phyloP scores from a whole-genome alignment of 805 yeast species.

The Saturnispora dispora region DNA sequence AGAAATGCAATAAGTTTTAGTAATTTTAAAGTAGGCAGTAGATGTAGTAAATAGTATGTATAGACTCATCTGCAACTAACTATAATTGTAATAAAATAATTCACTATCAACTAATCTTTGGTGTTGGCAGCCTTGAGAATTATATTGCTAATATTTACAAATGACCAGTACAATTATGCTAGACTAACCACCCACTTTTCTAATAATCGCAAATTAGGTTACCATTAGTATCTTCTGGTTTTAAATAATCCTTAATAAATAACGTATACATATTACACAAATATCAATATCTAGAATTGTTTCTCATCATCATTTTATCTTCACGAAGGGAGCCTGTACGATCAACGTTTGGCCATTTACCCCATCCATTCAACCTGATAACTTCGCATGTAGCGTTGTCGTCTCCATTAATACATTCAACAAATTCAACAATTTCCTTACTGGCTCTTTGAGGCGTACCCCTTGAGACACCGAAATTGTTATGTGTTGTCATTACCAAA shows the following conservation, averaged over 20 bases:
- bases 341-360: slow-evolving; percentile 79
- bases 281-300: not conserved
- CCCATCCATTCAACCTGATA: slow-evolving; percentile 82
- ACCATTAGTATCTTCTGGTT: too few species aligned
- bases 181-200: too few species aligned
- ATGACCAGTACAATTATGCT: too few species aligned
- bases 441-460: slow-evolving; percentile 87
- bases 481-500: slow-evolving; percentile 59
- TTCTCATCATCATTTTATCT: slow-evolving; percentile 34
- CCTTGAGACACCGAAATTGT: slow-evolving; percentile 50
- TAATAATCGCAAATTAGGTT: too few species aligned
- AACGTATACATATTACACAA: not conserved
- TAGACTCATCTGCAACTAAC: too few species aligned
- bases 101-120: too few species aligned
- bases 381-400: slow-evolving; percentile 94
- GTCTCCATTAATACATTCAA: slow-evolving; percentile 81
- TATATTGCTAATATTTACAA: too few species aligned
- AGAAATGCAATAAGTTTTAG: not conserved
- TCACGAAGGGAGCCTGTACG: slow-evolving; percentile 78
- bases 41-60: too few species aligned
- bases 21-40: too few species aligned
- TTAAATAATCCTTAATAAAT: not conserved
- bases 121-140: too few species aligned
- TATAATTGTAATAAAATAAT: too few species aligned
- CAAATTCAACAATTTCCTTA: slow-evolving; percentile 72